Evolutionary conservation across 1,284 basidiomycete genomes (phyloP), one percentile per base, ranked within the genome.

Genomic region (Agroathelia rolfsii): DNA sequence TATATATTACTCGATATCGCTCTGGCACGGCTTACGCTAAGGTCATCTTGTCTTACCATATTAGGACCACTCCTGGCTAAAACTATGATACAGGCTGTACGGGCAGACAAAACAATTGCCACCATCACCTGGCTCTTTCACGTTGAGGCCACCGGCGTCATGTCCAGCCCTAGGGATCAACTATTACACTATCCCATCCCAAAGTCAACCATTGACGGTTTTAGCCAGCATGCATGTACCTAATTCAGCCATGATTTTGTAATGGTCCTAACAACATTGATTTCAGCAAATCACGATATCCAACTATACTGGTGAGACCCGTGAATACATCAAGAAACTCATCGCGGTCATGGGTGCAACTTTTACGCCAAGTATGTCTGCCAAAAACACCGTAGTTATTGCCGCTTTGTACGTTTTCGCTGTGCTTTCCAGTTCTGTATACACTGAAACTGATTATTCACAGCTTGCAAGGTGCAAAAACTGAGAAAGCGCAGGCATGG

Each of bases 241-340:
- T 21, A 23, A 11, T 38, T 18, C 21, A 19, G 25, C 29, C 9
- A 11, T 5, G 11, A 8, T 12, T 6, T 14, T 15, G 13, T 11
- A 19, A 13, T 24, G 15, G 2, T 5, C 21, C 9, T 21, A 5
- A n/a, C n/a, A 30, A n/a, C 22, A 33, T 27, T 10, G 28, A 13
- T 11, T 32, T 5, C 40, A 87, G 76, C 62, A 72, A 39, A 77
- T 93, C 38, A 87, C 89, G 0, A 66, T 93, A 2, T 87, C 88
- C 0, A 92, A 90, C 51, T 93, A 92, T 51, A 84, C 83, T 0
- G 88, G 87, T 2, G 73, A 79, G 30, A 69, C 80, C 3, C 68
- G 89, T 4, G 83, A 90, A 33, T 92, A 93, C 49, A 63, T 94
- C 32, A 89, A 88, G 58, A 77, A 76, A 41, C 62, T 94, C 13